phyloP scores from a whole-genome alignment of 257 asterid genomes.

The Gardenia jasminoides region DNA sequence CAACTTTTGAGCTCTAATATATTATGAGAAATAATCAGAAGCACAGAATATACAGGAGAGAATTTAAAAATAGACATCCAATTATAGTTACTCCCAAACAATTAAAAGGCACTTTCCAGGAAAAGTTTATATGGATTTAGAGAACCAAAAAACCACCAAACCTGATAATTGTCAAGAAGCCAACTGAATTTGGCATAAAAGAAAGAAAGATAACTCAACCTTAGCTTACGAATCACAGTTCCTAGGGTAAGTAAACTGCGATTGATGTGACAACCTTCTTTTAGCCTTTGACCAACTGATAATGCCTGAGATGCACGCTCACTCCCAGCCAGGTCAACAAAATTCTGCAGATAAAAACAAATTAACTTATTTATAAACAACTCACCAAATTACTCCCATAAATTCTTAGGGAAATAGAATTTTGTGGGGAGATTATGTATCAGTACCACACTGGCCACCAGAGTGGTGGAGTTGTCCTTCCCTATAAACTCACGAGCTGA shows the following conservation, averaged over 20 bases:
- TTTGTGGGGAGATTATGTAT: conserved; percentile 13
- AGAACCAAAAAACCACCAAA: not conserved
- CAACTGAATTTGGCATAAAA: not conserved
- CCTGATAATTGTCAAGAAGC: not conserved
- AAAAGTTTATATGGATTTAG: not conserved
- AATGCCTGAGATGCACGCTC: conserved; percentile 98
- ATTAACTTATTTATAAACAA: conserved; percentile 14
- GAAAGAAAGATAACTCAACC: conserved; percentile 41
- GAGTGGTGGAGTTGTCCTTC: conserved; percentile 94
- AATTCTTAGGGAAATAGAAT: not conserved
- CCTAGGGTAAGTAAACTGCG: conserved; percentile 94
- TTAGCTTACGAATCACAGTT: conserved; percentile 93
- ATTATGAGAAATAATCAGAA: not conserved
- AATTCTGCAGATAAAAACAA: conserved; percentile 61
- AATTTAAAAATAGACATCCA: not conserved
- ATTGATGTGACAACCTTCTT: conserved; percentile 98
- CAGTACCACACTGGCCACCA: conserved; percentile 95
- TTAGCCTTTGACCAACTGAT: conserved; percentile 93
- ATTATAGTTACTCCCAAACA: not conserved
- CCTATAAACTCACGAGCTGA: conserved; percentile 97
- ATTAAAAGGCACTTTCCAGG: not conserved
- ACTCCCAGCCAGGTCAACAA: conserved; percentile 99
- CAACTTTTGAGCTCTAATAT: conserved; percentile 2
- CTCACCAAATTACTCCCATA: not conserved
- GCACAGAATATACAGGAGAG: not conserved